These are phyloP conservation scores for Lecanicillium sp. DNA, from an alignment of 2,329 filamentous ascomycete species.

Conservation along the genomic window DNA sequence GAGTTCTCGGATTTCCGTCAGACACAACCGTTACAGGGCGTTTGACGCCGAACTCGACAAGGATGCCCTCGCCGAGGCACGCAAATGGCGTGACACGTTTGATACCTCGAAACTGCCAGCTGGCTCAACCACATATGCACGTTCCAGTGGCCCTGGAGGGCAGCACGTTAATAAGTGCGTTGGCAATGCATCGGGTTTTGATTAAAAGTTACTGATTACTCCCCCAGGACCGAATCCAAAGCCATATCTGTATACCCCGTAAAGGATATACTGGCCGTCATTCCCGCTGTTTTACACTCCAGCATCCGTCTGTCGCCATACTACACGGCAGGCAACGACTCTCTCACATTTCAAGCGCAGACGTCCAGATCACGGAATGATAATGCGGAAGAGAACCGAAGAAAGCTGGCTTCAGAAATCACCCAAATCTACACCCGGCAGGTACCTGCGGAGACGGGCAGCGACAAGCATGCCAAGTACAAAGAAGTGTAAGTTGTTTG, in stretches of 20 bases:
- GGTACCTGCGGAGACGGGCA: constrained; percentile 41
- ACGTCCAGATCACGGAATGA: constrained; percentile 44
- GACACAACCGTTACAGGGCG: constrained; percentile 37
- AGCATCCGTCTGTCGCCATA: constrained; percentile 48
- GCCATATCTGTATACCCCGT: constrained; percentile 49
- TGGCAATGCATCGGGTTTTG: constrained; percentile 44
- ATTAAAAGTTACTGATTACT: constrained; percentile 37
- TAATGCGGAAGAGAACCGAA: constrained; percentile 48
- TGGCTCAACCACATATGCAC: constrained; percentile 47
- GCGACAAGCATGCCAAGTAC: constrained; percentile 43
- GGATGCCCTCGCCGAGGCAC: constrained; percentile 44
- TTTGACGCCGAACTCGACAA: constrained; percentile 45
- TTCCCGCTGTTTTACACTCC: constrained; percentile 44
- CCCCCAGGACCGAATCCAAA: constrained; percentile 52
- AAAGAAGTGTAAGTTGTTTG: constrained; percentile 36
- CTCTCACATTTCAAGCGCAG: constrained; percentile 50
- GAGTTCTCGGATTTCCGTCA: background rate
- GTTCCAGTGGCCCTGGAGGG: constrained; percentile 56
- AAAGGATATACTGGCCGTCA: constrained; percentile 35
- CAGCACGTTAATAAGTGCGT: constrained; percentile 57
- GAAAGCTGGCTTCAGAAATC: constrained; percentile 44
- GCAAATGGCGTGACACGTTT: constrained; percentile 45
- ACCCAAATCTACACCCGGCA: constrained; percentile 39
- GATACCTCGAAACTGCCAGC: constrained; percentile 38
- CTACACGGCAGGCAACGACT: constrained; percentile 46